phyloP scores from a whole-genome alignment of 257 asterid species.

The Capsicum chinense region DNA sequence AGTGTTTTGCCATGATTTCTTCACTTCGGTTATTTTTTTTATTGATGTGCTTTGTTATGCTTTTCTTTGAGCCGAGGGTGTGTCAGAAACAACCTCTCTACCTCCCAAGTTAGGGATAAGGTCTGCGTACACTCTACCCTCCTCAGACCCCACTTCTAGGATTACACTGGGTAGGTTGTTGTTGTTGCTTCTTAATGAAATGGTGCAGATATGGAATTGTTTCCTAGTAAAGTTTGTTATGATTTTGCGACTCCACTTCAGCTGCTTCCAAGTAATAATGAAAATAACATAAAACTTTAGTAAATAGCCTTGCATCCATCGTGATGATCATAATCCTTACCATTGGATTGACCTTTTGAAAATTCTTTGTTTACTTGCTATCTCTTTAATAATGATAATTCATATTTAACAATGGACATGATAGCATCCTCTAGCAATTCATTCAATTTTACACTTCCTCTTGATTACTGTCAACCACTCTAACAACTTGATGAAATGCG shows the following conservation, averaged over 20 bases:
- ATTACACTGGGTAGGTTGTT: neutral
- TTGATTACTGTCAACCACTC: neutral
- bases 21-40: too few species aligned
- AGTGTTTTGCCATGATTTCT: too few species aligned
- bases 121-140: neutral
- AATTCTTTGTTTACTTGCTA: neutral
- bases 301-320: neutral
- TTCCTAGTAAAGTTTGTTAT: neutral
- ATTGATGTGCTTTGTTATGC: neutral
- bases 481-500: neutral
- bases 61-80: neutral
- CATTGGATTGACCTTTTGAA: slow-evolving; percentile 8
- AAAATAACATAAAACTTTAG: neutral
- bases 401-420: neutral
- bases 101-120: neutral
- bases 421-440: slow-evolving; percentile 9
- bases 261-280: neutral
- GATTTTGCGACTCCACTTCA: neutral
- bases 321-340: neutral
- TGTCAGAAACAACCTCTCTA: neutral
- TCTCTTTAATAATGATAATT: neutral
- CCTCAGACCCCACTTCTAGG: neutral
- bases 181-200: neutral
- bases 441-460: neutral
- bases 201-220: slow-evolving; percentile 8